A percentile compares a stretch with the other conserved stretches of the same genome.
These are phyloP conservation scores for Vicia faba DNA, from an alignment of 306 rosid genomes.

Conservation along the genomic window DNA sequence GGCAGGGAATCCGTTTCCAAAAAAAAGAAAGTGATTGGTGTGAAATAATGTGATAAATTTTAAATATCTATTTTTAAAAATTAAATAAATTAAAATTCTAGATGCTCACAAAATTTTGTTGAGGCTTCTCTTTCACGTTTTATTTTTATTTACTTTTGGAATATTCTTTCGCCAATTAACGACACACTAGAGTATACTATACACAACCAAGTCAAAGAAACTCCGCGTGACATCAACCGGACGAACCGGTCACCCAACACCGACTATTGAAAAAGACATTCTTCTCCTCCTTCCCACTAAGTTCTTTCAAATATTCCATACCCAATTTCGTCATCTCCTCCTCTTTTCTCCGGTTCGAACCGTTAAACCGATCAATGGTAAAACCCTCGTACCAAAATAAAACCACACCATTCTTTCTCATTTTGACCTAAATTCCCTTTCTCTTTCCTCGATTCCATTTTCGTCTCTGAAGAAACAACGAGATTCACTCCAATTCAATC, in stretches of 20 bases:
- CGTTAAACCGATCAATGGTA: not conserved
- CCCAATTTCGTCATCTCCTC: not conserved
- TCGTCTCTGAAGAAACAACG: not conserved
- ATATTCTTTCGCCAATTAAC: too few species aligned
- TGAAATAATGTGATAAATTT: too few species aligned
- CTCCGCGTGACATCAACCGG: constrained; percentile 43
- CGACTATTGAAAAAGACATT: not conserved
- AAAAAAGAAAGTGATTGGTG: too few species aligned
- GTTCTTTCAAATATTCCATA: not conserved
- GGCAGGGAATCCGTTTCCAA: too few species aligned
- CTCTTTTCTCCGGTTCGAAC: constrained; percentile 1
- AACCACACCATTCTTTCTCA: not conserved
- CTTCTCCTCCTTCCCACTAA: not conserved
- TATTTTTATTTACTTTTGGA: too few species aligned
- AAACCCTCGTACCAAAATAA: not conserved
- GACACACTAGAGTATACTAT: not conserved
- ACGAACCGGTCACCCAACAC: constrained; percentile 37
- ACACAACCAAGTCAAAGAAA: constrained; percentile 4
- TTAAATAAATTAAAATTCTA: too few species aligned
- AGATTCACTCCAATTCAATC: not conserved
- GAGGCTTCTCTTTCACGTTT: too few species aligned
- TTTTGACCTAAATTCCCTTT: constrained; percentile 25
- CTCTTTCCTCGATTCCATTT: not conserved
- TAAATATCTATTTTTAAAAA: too few species aligned
- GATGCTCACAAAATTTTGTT: too few species aligned